These are phyloP conservation scores for Nitzschia sp. DNA, from an alignment of 108 stramenopile genomes.

Conservation along the genomic window DNA sequence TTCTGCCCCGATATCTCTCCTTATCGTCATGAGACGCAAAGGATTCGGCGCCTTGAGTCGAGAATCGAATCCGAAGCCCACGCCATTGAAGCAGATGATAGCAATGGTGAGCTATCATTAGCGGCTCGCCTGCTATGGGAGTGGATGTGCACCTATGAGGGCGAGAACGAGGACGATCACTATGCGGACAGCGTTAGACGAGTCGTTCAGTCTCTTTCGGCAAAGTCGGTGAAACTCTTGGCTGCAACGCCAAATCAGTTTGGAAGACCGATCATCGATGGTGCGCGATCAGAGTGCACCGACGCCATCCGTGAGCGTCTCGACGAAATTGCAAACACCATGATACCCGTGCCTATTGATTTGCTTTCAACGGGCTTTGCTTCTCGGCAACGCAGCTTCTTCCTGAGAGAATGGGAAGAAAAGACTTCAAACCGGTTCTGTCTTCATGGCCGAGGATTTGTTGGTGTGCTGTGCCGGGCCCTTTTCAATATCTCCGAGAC, in stretches of 20 bases:
- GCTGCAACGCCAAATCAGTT: slow-evolving; percentile 12
- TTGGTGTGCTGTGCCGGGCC: slow-evolving; percentile 37
- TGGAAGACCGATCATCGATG: slow-evolving; percentile 32
- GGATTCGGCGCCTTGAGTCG: slow-evolving; percentile 44
- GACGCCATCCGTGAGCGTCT: slow-evolving; percentile 27
- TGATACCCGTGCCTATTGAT: slow-evolving; percentile 21
- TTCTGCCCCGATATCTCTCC: slow-evolving; percentile 47
- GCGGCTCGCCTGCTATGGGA: slow-evolving; percentile 37
- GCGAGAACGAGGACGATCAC: slow-evolving; percentile 22
- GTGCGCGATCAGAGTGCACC: slow-evolving; percentile 25
- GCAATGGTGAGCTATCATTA: slow-evolving; percentile 10
- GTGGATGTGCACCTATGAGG: slow-evolving; percentile 53
- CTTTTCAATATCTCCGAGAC: slow-evolving; percentile 45
- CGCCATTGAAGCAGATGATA: slow-evolving; percentile 17
- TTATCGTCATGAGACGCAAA: slow-evolving; percentile 34
- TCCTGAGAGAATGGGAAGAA: slow-evolving; percentile 28
- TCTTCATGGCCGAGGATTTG: slow-evolving; percentile 26
- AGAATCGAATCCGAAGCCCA: slow-evolving; percentile 18
- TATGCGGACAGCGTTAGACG: slow-evolving; percentile 34
- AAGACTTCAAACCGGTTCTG: slow-evolving; percentile 1
- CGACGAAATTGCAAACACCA: slow-evolving; percentile 8
- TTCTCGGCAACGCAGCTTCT: background rate
- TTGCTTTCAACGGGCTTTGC: background rate
- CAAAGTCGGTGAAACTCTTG: slow-evolving; percentile 24
- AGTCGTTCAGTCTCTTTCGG: slow-evolving; percentile 35